Evolutionary conservation across 228 moss, liverwort and hornwort genomes (phyloP), one percentile per base, ranked within the genome.

Genomic region (Sphagnum magellanicum): DNA sequence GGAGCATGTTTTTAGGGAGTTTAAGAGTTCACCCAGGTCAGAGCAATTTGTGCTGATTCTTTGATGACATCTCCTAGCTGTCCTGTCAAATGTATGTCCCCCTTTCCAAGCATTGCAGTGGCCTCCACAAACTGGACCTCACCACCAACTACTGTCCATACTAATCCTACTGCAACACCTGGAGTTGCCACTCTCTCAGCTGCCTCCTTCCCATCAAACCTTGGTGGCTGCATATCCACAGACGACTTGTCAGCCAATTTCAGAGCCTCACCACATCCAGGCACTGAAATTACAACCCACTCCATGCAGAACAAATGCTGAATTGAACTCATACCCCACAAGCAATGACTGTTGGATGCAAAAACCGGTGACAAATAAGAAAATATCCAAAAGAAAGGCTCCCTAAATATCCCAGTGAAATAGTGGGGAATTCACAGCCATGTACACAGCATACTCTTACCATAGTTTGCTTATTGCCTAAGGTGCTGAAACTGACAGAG

Each of bases 121-220:
- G 83, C 83, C 52, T 86, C 86, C 6, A 86, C 86, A 60, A 83
- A 86, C 15, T 83, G 74, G 64, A 86, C 86, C 72, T 86, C 86
- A 50, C 86, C 86, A 68, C 86, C 86, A 65, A 86, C 86, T 75
- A 80, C 86, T 49, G 86, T 86, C 86, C 86, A 86, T 17, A 86
- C 86, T 61, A 86, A 77, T 48, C 86, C 86, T 46, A 86, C 82
- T 52, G 86, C 86, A 12, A 86, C 83, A 65, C 86, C 86, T 13
- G 86, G 86, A 6, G 82, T 83, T 63, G 86, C 86, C 8, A 83
- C 83, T 76, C 86, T 74, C 65, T 86, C 86, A 6, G 86, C 86
- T 74, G 86, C 86, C 76, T 86, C 86, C 57, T 79, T 76, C 63
- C 86, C 86, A 83, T 86, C 86, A 59, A 83, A 86, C 55, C 72